Percentiles rank a stretch among this genome's conserved stretches.
Conservation (phyloP, 805 yeast genomes). For the Myxozyma mucilagina region DNA sequence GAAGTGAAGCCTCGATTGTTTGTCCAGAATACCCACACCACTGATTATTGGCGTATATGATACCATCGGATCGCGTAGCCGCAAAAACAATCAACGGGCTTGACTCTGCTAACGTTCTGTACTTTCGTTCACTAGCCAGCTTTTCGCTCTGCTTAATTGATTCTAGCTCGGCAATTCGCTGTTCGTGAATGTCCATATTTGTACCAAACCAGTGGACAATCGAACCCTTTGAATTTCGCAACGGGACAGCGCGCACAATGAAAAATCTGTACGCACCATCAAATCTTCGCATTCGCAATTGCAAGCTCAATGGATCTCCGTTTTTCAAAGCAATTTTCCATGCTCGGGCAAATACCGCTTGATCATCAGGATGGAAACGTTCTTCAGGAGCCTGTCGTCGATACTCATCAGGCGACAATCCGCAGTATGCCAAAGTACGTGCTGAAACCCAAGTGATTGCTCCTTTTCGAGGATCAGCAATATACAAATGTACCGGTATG, state of each 20-base stretch:
- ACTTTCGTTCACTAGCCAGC: conserved; percentile 39
- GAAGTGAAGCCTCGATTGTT: conserved; percentile 33
- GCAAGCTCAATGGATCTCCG: conserved; percentile 37
- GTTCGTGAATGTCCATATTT: conserved; percentile 40
- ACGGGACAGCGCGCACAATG: conserved; percentile 38
- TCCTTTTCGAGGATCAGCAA: conserved; percentile 38
- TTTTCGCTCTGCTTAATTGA: conserved; percentile 36
- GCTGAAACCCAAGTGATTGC: conserved; percentile 40
- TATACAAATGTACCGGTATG: conserved; percentile 40
- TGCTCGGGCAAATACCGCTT: conserved; percentile 29
- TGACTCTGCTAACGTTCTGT: conserved; percentile 39
- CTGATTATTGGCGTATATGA: conserved; percentile 39
- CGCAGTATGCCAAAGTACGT: conserved; percentile 38
- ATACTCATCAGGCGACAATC: conserved; percentile 36
- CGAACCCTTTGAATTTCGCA: conserved; percentile 37
- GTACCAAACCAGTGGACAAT: conserved; percentile 41
- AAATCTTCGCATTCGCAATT: conserved; percentile 38
- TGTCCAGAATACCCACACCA: conserved; percentile 40
- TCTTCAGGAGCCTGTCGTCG: conserved; percentile 29
- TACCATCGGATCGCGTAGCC: conserved; percentile 35
- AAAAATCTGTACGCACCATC: conserved; percentile 39
- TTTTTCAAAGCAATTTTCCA: conserved; percentile 36
- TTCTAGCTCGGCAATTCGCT: conserved; percentile 38
- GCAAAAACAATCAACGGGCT: conserved; percentile 40
- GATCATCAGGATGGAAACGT: conserved; percentile 39